A percentile compares a stretch with the other conserved stretches of the same genome.
phyloP scores from a whole-genome alignment of 441 rosid species.

The Brassica balearica region DNA sequence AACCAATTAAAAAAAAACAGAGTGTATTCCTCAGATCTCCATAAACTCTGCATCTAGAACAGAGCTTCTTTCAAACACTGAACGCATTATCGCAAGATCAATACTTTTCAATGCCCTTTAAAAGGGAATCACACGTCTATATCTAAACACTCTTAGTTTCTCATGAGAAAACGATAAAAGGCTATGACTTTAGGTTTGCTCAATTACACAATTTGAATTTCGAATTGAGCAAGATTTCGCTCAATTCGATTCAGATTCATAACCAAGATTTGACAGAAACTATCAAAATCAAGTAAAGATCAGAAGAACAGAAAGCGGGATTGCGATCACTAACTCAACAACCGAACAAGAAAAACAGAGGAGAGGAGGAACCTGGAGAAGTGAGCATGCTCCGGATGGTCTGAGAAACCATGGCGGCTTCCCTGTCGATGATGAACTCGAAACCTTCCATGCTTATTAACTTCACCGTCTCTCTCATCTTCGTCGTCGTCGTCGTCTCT shows the following conservation, averaged over 20 bases:
- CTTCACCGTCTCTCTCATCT: slow-evolving; percentile 79
- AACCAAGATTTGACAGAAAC: background rate
- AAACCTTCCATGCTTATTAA: slow-evolving; percentile 91
- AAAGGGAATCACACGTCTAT: background rate
- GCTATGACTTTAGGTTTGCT: background rate
- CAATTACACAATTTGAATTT: slow-evolving; percentile 26
- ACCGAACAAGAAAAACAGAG: background rate
- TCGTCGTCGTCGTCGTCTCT: slow-evolving; percentile 11
- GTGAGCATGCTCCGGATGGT: slow-evolving; percentile 97
- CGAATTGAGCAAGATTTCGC: background rate
- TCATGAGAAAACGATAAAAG: background rate
- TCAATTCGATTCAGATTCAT: slow-evolving; percentile 9
- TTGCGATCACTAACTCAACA: slow-evolving; percentile 11
- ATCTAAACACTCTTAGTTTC: slow-evolving; percentile 7
- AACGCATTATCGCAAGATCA: background rate
- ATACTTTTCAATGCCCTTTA: background rate
- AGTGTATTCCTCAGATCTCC: slow-evolving; percentile 4
- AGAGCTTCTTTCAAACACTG: background rate
- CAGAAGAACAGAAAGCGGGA: slow-evolving; percentile 11
- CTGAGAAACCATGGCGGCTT: slow-evolving; percentile 97
- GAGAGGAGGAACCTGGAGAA: slow-evolving; percentile 70
- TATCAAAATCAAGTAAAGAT: background rate
- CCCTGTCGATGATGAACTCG: slow-evolving; percentile 85
- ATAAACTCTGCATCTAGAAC: background rate
- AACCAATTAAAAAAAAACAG: background rate